These are phyloP conservation scores for Phytophthora podocarpi DNA, from an alignment of 352 stramenopile species.

Conservation along the genomic window DNA sequence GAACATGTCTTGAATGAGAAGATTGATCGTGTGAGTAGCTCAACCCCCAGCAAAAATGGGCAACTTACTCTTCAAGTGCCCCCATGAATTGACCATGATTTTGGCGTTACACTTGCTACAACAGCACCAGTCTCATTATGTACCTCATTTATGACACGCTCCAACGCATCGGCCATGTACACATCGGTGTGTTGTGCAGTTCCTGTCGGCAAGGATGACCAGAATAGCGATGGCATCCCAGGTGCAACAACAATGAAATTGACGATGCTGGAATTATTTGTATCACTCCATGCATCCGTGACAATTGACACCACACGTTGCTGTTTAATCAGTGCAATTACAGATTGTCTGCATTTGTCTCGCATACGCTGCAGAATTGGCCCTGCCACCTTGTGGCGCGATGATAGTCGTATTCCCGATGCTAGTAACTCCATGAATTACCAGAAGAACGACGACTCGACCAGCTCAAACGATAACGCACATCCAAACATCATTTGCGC, in stretches of 20 bases:
- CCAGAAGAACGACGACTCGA: neutral
- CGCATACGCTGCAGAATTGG: neutral
- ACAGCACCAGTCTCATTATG: neutral
- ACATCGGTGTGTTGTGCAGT: neutral
- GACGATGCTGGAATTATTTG: neutral
- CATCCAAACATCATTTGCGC: constrained; percentile 7
- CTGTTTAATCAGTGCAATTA: neutral
- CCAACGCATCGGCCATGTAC: neutral
- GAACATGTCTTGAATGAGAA: constrained; percentile 3
- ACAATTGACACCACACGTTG: neutral
- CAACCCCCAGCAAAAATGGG: constrained; percentile 9
- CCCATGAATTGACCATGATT: neutral
- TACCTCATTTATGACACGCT: constrained; percentile 1
- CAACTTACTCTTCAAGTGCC: neutral
- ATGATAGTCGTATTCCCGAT: neutral
- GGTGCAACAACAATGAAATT: constrained; percentile 1
- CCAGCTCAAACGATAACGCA: neutral
- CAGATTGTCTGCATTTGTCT: neutral
- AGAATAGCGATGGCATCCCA: neutral
- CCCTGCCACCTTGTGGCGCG: neutral
- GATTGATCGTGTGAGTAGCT: neutral
- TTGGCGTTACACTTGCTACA: neutral
- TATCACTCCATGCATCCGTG: constrained; percentile 1
- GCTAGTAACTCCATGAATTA: constrained; percentile 7
- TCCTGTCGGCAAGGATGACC: neutral